Evolutionary conservation across 805 yeast genomes (phyloP).

Genomic region (Metschnikowia borealis): DNA sequence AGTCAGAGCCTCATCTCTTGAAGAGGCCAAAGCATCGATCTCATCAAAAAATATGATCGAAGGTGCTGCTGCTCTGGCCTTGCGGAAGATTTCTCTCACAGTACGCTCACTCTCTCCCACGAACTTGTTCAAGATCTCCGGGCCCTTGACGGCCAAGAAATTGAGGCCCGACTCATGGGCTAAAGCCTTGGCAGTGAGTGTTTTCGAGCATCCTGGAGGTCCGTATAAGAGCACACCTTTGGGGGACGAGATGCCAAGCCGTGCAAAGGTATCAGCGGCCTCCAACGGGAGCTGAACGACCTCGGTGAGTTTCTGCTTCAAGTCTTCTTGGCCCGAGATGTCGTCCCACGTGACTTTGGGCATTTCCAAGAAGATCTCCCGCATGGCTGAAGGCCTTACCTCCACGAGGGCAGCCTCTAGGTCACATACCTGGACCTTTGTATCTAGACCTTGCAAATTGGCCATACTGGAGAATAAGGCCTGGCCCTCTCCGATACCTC

Average conservation of each 20-base stretch:
- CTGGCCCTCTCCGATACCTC: constrained; percentile 38
- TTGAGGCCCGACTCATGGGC: constrained; percentile 97
- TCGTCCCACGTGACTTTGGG: constrained; percentile 93
- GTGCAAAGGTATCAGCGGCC: constrained; percentile 70
- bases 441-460: constrained; percentile 11
- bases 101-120: constrained; percentile 97
- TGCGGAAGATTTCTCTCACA: constrained; percentile 84
- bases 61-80: constrained; percentile 91
- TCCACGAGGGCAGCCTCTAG: constrained; percentile 69
- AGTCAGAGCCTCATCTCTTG: constrained; percentile 61
- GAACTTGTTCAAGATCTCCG: constrained; percentile 88
- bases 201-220: constrained; percentile 99
- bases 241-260: constrained; percentile 84
- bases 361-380: constrained; percentile 90
- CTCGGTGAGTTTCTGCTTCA: constrained; percentile 78
- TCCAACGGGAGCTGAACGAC: constrained; percentile 90
- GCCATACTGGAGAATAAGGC: constrained; percentile 1
- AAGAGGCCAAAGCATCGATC: constrained; percentile 86
- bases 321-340: constrained; percentile 89
- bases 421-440: constrained; percentile 52
- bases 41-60: constrained; percentile 96
- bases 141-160: constrained; percentile 93
- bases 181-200: constrained; percentile 92
- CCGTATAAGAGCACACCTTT: constrained; percentile 92
- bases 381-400: constrained; percentile 95